phyloP scores from a whole-genome alignment of 2,329 filamentous ascomycete genomes.

The Aureobasidium sp. region DNA sequence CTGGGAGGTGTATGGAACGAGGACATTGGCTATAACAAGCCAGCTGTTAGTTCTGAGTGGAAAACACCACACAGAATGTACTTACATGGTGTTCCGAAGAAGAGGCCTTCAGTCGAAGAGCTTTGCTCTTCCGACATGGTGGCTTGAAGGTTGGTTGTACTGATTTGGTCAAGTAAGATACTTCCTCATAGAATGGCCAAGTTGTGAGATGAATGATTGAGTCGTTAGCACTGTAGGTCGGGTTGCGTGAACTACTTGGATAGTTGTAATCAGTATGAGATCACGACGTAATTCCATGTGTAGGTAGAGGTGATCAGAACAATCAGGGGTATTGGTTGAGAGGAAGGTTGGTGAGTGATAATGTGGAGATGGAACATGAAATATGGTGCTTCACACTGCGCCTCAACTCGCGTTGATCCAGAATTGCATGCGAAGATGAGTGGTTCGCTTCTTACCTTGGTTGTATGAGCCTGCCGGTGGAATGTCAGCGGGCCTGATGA shows the following conservation, averaged over 20 bases:
- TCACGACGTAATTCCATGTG: background rate
- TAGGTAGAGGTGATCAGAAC: background rate
- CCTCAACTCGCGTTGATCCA: background rate
- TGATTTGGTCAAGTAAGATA: background rate
- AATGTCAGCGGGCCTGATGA: background rate
- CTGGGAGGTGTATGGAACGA: background rate
- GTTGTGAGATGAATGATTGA: too few relatives aligned
- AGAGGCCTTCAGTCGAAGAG: background rate
- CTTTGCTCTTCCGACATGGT: background rate
- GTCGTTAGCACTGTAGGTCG: too few relatives aligned
- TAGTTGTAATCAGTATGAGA: background rate
- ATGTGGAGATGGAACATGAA: background rate
- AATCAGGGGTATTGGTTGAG: background rate
- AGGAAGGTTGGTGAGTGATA: background rate
- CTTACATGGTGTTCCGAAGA: background rate
- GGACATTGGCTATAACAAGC: background rate
- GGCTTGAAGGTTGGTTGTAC: background rate
- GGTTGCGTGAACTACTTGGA: background rate
- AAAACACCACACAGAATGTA: background rate
- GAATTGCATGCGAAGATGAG: background rate
- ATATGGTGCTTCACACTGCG: background rate
- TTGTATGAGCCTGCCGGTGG: too few relatives aligned
- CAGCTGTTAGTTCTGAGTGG: background rate
- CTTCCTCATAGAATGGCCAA: background rate
- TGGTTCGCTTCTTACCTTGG: background rate